Conservation (phyloP, 495 filamentous ascomycete genomes). For the Podospora sp. region DNA sequence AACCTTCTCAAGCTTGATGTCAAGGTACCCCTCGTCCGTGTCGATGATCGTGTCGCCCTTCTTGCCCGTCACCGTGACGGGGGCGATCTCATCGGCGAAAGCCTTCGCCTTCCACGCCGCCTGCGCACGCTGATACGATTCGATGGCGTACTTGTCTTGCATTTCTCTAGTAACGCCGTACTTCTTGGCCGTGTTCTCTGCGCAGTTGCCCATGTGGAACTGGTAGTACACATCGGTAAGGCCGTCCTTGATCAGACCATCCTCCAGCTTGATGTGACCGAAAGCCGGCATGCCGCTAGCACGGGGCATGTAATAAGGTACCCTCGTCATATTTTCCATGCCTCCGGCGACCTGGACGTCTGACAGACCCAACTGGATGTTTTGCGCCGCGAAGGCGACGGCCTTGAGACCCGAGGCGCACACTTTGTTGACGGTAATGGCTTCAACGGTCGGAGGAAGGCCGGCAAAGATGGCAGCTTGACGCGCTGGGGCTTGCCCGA, state of each 20-base stretch:
- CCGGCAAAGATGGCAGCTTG: slow-evolving; percentile 91
- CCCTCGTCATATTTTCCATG: slow-evolving; percentile 95
- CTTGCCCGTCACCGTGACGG: slow-evolving; percentile 78
- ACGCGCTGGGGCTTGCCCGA: slow-evolving; percentile 89
- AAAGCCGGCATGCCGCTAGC: slow-evolving; percentile 76
- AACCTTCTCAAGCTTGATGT: slow-evolving; percentile 81
- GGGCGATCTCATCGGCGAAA: slow-evolving; percentile 85
- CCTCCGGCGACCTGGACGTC: slow-evolving; percentile 90
- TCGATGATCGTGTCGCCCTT: slow-evolving; percentile 80
- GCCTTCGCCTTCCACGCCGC: slow-evolving; percentile 78
- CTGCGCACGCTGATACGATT: slow-evolving; percentile 84
- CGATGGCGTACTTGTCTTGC: slow-evolving; percentile 89
- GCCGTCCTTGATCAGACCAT: slow-evolving; percentile 93
- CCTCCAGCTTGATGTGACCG: slow-evolving; percentile 81
- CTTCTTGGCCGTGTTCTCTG: slow-evolving; percentile 93
- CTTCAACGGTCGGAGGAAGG: slow-evolving; percentile 74
- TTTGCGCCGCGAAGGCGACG: slow-evolving; percentile 85
- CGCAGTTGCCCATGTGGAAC: slow-evolving; percentile 97
- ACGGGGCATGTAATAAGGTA: slow-evolving; percentile 87
- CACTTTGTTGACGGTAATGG: slow-evolving; percentile 94
- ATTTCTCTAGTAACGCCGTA: slow-evolving; percentile 74
- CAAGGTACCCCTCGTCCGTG: slow-evolving; percentile 85
- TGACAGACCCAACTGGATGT: slow-evolving; percentile 86
- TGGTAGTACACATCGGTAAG: slow-evolving; percentile 96
- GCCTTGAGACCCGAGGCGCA: slow-evolving; percentile 94